Percentiles rank a stretch among this genome's conserved stretches.
Evolutionary conservation across 2,329 filamentous ascomycete species (phyloP).

Genomic region (Arthrinium puccinioides): DNA sequence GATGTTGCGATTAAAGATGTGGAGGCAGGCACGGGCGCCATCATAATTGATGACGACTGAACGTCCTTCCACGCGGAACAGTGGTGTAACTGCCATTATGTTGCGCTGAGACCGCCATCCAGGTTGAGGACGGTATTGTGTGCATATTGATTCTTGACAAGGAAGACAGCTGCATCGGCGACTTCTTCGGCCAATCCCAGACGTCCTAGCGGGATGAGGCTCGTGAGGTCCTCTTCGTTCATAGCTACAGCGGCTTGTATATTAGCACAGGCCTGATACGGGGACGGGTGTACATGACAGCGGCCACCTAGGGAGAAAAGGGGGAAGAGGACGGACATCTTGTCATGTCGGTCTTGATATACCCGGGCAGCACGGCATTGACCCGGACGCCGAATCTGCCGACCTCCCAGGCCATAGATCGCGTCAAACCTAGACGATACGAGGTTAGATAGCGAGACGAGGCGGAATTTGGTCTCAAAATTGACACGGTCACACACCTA

Average conservation of each 20-base stretch:
- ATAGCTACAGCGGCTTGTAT: constrained; percentile 26
- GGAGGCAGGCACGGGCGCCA: constrained; percentile 45
- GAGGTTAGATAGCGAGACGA: constrained; percentile 2
- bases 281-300: background rate
- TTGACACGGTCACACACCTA: constrained; percentile 42
- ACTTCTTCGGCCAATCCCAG: constrained; percentile 66
- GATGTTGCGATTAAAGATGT: constrained; percentile 45
- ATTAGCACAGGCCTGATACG: constrained; percentile 21
- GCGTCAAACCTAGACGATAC: constrained; percentile 51
- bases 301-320: constrained; percentile 2
- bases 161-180: constrained; percentile 74
- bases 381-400: constrained; percentile 58
- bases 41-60: constrained; percentile 56
- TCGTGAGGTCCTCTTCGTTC: constrained; percentile 23
- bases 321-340: constrained; percentile 41
- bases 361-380: constrained; percentile 77
- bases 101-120: constrained; percentile 74
- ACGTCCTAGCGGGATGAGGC: constrained; percentile 56
- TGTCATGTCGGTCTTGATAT: constrained; percentile 77
- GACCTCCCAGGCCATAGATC: constrained; percentile 57
- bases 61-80: background rate
- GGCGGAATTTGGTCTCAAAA: constrained; percentile 3
- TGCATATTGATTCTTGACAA: constrained; percentile 71
- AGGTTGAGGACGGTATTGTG: constrained; percentile 84
- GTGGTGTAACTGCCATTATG: constrained; percentile 24